Conservation (phyloP, 202 grass and related monocot species). For the Zoysia matrella region DNA sequence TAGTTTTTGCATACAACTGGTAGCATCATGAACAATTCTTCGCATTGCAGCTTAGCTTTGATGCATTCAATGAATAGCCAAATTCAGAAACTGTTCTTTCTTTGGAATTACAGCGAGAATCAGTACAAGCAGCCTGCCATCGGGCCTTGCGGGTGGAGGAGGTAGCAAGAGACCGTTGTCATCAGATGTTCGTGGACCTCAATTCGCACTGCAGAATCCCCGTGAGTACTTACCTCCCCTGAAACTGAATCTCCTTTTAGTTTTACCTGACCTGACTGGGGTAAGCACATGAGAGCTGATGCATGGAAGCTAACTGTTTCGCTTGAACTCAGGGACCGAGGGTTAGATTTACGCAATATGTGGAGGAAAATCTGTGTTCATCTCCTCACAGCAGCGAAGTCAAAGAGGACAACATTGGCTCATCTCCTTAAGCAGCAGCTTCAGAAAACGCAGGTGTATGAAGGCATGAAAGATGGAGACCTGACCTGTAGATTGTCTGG, state of each 20-base stretch:
- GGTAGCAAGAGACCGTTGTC: conserved; percentile 6
- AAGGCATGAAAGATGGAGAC: too few relatives aligned
- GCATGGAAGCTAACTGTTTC: neutral
- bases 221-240: conserved; percentile 46
- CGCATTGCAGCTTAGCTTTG: neutral
- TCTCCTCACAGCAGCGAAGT: neutral
- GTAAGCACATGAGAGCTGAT: too few relatives aligned
- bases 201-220: conserved; percentile 72
- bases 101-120: conserved; percentile 36
- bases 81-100: conserved; percentile 1
- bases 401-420: neutral
- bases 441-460: too few relatives aligned
- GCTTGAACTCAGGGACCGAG: conserved; percentile 57
- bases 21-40: neutral
- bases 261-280: too few relatives aligned
- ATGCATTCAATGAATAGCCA: neutral
- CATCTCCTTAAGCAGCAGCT: conserved; percentile 6
- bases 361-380: conserved; percentile 43
- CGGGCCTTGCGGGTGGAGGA: conserved; percentile 53
- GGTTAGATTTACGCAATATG: conserved; percentile 57
- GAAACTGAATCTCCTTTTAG: neutral
- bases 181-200: conserved; percentile 71
- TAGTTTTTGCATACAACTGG: neutral
- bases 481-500: too few relatives aligned
- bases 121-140: conserved; percentile 49